A percentile compares a stretch with the other conserved stretches of the same genome.
phyloP scores from a whole-genome alignment of 345 rosid species.

The Corchorus olitorius region DNA sequence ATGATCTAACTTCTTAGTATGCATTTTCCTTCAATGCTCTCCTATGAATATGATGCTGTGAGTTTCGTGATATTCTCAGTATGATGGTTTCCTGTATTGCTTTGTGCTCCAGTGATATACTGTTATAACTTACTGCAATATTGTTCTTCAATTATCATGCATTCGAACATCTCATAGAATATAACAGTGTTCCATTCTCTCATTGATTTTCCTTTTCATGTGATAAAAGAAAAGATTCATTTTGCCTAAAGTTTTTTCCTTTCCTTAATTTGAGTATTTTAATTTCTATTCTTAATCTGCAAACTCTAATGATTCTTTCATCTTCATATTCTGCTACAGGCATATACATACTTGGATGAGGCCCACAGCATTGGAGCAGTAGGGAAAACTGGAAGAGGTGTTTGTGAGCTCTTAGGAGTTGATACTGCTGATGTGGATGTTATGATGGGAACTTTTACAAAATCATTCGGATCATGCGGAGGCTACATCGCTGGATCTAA shows the following conservation, averaged over 20 bases:
- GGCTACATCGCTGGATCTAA: constrained; percentile 94
- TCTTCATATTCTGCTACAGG: not conserved
- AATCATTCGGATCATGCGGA: constrained; percentile 94
- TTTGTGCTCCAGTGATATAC: not conserved
- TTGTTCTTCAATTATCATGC: too few relatives aligned
- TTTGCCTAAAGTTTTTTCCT: not conserved
- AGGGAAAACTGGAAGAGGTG: constrained; percentile 89
- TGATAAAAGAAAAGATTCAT: not conserved
- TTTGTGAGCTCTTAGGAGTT: constrained; percentile 91
- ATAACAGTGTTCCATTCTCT: not conserved
- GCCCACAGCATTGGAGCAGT: constrained; percentile 98
- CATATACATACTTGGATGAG: constrained; percentile 77
- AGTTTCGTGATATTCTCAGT: not conserved
- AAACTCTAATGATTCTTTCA: not conserved
- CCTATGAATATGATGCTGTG: constrained; percentile 27
- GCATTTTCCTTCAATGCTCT: constrained; percentile 45
- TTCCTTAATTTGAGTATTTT: not conserved
- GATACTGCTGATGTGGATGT: constrained; percentile 86
- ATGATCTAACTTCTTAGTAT: not conserved
- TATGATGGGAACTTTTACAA: constrained; percentile 99
- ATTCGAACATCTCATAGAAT: too few relatives aligned
- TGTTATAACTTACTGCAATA: not conserved
- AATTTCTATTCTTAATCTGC: not conserved
- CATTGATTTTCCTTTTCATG: not conserved
- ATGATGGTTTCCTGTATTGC: not conserved